These are phyloP conservation scores for Penicillium verhagenii DNA, from an alignment of 495 filamentous ascomycete species.

Conservation along the genomic window DNA sequence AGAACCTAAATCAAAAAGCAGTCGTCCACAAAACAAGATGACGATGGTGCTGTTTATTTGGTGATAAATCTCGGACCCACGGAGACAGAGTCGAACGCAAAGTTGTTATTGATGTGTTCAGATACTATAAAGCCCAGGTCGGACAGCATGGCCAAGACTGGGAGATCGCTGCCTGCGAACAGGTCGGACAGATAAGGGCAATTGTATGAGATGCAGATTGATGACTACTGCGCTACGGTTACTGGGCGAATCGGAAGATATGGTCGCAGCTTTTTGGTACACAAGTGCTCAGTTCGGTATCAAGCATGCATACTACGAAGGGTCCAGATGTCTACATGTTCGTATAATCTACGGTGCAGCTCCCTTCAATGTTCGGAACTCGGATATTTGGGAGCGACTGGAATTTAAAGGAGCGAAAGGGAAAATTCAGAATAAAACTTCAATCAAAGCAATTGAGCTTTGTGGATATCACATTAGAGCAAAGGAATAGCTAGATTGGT, in stretches of 20 bases:
- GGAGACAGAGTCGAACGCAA: slow-evolving; percentile 93
- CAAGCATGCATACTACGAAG: too few relatives aligned
- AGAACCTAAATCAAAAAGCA: too few relatives aligned
- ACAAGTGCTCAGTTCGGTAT: too few relatives aligned
- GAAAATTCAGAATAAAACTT: too few relatives aligned
- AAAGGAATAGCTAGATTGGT: neutral
- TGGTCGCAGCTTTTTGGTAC: too few relatives aligned
- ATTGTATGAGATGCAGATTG: slow-evolving; percentile 56
- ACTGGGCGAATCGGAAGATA: too few relatives aligned
- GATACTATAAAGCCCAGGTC: slow-evolving; percentile 62
- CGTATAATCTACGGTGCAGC: neutral
- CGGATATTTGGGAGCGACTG: neutral
- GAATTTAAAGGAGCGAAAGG: neutral
- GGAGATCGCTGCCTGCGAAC: slow-evolving; percentile 79
- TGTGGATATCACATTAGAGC: slow-evolving; percentile 4
- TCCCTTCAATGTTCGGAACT: neutral
- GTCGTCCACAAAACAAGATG: too few relatives aligned
- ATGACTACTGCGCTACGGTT: too few relatives aligned
- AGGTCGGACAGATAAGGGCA: slow-evolving; percentile 66
- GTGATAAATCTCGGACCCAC: slow-evolving; percentile 64
- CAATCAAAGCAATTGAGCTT: neutral
- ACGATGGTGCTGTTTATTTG: too few relatives aligned
- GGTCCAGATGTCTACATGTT: neutral
- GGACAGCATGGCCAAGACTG: slow-evolving; percentile 68
- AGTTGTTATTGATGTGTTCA: slow-evolving; percentile 77